phyloP scores from a whole-genome alignment of 257 asterid species.

The Solanum tacnaense region DNA sequence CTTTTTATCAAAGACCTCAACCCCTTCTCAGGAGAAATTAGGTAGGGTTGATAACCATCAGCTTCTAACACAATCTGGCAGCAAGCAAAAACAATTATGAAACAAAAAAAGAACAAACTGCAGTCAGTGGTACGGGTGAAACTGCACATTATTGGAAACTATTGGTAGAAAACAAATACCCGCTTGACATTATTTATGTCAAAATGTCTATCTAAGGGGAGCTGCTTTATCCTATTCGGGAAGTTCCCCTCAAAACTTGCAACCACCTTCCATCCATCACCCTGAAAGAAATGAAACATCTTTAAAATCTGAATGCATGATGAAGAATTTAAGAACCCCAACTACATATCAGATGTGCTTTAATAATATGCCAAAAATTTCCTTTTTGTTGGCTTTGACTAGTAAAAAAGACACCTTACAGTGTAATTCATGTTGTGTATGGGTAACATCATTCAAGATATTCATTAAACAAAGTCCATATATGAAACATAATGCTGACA shows the following conservation, averaged over 20 bases:
- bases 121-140: not conserved
- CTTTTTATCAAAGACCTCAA: constrained; percentile 78
- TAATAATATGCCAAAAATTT: not conserved
- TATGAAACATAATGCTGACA: not conserved
- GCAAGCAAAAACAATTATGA: constrained; percentile 13
- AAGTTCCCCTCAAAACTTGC: constrained; percentile 96
- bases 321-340: not conserved
- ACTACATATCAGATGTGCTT: not conserved
- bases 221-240: constrained; percentile 88
- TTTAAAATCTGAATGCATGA: not conserved
- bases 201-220: constrained; percentile 90
- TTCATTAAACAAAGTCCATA: not conserved
- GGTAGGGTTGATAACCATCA: constrained; percentile 98
- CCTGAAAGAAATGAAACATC: constrained; percentile 33
- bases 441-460: not conserved
- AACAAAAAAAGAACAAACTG: not conserved
- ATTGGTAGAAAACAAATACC: constrained; percentile 24
- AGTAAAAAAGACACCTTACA: not conserved
- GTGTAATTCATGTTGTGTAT: not conserved
- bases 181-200: constrained; percentile 89
- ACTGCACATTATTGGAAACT: not conserved
- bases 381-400: not conserved
- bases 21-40: constrained; percentile 97
- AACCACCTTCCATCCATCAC: constrained; percentile 98
- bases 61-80: constrained; percentile 95